Conservation (phyloP, 2,329 filamentous ascomycete genomes). For the Alternaria triticina region DNA sequence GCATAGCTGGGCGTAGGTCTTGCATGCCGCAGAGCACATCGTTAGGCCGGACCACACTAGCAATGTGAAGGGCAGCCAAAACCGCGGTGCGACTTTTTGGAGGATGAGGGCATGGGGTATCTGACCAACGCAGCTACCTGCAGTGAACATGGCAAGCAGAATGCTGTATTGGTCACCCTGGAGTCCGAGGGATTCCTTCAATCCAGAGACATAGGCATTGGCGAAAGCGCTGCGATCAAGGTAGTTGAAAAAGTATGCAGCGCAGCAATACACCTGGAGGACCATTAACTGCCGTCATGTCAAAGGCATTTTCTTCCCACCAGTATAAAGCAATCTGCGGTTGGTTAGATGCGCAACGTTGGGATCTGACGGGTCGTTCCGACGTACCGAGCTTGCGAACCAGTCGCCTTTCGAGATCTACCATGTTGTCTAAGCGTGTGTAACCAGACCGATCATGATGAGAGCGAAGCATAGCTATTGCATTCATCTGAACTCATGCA, state of each 20-base stretch:
- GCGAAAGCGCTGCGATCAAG: conserved; percentile 35
- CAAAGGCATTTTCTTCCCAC: neutral
- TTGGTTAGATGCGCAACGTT: neutral
- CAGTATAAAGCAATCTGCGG: conserved; percentile 33
- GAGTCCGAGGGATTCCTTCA: conserved; percentile 33
- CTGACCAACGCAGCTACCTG: conserved; percentile 36
- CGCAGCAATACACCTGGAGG: conserved; percentile 33
- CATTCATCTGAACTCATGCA: neutral
- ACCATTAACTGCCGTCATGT: neutral
- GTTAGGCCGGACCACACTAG: conserved; percentile 38
- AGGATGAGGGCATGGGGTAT: conserved; percentile 40
- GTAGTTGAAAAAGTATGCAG: conserved; percentile 44
- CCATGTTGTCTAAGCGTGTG: conserved; percentile 13
- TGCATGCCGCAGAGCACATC: conserved; percentile 37
- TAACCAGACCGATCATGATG: conserved; percentile 2
- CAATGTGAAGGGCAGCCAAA: conserved; percentile 39
- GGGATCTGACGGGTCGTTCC: neutral
- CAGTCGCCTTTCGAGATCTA: conserved; percentile 27
- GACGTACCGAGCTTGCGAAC: conserved; percentile 34
- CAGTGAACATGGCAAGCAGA: conserved; percentile 37
- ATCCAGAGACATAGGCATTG: conserved; percentile 40
- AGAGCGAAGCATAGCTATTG: neutral
- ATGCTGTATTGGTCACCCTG: conserved; percentile 38
- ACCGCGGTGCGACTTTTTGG: conserved; percentile 34
- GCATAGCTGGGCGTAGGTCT: conserved; percentile 34